Base-by-base conservation (phyloP, 805 yeast genomes). In the Yamadazyma scolyti region DNA sequence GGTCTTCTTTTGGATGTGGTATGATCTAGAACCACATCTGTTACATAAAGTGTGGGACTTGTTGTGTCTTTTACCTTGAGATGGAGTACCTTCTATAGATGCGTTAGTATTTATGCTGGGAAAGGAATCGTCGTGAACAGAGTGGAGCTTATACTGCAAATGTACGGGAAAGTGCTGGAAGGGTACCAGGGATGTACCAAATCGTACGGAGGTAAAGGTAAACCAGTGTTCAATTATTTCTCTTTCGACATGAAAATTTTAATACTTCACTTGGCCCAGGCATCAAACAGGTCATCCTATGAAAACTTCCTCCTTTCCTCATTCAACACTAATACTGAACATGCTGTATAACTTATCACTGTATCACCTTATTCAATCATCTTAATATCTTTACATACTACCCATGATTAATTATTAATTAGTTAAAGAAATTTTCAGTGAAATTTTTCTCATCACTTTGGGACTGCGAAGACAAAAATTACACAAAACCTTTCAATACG, bases 61-160 rank as follows among this genome's bases (percentile, higher is more conserved):
- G 90, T 85, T 89, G 86, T 93, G 97, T 75, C 93, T 88, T 79
- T 90, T 90, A 82, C 98, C 98, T 81, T 87, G 82, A 71, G 97
- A 87, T 77, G 97, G 96, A 73, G 98, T 90, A 86, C 98, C 98
- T 88, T 90, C 95, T 65, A 37, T 29, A 37, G 33, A 28, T 31
- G 33, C 24, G 45, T 41, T 41, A 41, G 45, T 41, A 41, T 20
- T 3, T 16, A 20, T 5, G 12, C 12, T 22, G 24, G 9, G 24
- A 22, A 9, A 22, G 9, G 24, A 9, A 22, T 22, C 12, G 10
- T 8, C 20, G 7, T 19, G 20, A 19, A 19, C 7, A 8, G 10
- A 8, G 9, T 19, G 20, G 20, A 8, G 20, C 10, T 10, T 8
- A 19, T 7, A 19, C 10, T 19, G 20, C 9, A 19, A n/a, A n/a